A percentile compares a stretch with the other conserved stretches of the same genome.
Evolutionary conservation across 345 rosid genomes (phyloP).

Genomic region (Laguncularia racemosa): DNA sequence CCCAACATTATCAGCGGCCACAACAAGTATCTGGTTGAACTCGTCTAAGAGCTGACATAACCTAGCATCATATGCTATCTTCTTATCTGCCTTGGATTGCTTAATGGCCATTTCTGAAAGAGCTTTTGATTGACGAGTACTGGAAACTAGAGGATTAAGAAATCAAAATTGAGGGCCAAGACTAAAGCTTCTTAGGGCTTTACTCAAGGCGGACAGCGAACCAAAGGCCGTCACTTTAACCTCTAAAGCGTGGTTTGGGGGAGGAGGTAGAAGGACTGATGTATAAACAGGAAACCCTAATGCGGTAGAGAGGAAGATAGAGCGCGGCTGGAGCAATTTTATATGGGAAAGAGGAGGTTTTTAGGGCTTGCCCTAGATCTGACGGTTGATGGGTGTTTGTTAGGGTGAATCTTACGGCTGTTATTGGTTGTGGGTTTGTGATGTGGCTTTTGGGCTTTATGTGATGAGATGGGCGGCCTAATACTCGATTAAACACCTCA

Average conservation of each 20-base stretch:
- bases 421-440: neutral
- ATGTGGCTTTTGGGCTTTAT: neutral
- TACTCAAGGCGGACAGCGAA: slow-evolving; percentile 58
- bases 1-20: slow-evolving; percentile 84
- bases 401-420: slow-evolving; percentile 15
- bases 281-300: neutral
- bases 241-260: slow-evolving; percentile 9
- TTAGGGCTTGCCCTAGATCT: slow-evolving; percentile 29
- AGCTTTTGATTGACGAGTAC: neutral
- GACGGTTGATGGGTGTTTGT: slow-evolving; percentile 26
- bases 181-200: slow-evolving; percentile 25
- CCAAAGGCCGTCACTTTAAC: slow-evolving; percentile 56
- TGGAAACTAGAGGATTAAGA: neutral
- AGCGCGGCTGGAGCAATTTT: neutral
- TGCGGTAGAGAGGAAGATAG: neutral
- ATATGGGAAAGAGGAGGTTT: slow-evolving; percentile 16
- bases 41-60: slow-evolving; percentile 73
- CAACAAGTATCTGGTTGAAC: slow-evolving; percentile 71
- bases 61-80: slow-evolving; percentile 71
- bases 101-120: slow-evolving; percentile 25
- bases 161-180: slow-evolving; percentile 55
- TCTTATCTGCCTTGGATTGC: slow-evolving; percentile 70
- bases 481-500: too few relatives aligned
- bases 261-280: neutral
- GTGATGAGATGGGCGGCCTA: neutral